Conservation (phyloP, 2,329 filamentous ascomycete species). For the Aspergillus thermomutatus region DNA sequence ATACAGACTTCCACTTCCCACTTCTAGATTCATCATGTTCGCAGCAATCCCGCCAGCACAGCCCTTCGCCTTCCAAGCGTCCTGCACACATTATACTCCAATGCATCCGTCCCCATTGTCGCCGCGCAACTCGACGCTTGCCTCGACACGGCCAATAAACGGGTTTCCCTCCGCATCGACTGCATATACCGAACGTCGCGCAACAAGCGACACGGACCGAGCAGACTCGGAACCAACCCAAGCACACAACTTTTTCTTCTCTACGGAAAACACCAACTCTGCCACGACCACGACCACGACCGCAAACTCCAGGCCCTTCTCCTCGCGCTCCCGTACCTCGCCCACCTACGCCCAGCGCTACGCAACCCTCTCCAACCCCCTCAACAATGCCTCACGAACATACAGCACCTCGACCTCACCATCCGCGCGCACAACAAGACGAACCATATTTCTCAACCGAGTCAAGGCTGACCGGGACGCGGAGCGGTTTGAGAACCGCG, state of each 20-base stretch:
- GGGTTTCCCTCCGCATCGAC: background rate
- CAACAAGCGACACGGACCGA: background rate
- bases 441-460: conserved; percentile 40
- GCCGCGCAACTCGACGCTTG: conserved; percentile 15
- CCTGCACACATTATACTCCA: background rate
- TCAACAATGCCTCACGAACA: conserved; percentile 19
- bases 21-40: conserved; percentile 24
- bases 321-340: conserved; percentile 14
- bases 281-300: background rate
- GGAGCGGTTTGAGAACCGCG: conserved; percentile 37
- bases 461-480: conserved; percentile 39
- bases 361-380: conserved; percentile 31
- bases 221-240: background rate
- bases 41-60: conserved; percentile 21
- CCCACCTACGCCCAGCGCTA: conserved; percentile 37
- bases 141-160: conserved; percentile 17
- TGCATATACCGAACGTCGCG: background rate
- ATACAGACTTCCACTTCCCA: background rate
- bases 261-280: background rate
- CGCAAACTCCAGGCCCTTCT: conserved; percentile 10
- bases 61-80: conserved; percentile 6
- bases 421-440: conserved; percentile 32
- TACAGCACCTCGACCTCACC: conserved; percentile 18
- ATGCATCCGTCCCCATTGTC: background rate
- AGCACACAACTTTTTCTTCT: conserved; percentile 6